These are phyloP conservation scores for Novymonas esmeraldas DNA, from an alignment of 208 protist genomes.

Conservation along the genomic window DNA sequence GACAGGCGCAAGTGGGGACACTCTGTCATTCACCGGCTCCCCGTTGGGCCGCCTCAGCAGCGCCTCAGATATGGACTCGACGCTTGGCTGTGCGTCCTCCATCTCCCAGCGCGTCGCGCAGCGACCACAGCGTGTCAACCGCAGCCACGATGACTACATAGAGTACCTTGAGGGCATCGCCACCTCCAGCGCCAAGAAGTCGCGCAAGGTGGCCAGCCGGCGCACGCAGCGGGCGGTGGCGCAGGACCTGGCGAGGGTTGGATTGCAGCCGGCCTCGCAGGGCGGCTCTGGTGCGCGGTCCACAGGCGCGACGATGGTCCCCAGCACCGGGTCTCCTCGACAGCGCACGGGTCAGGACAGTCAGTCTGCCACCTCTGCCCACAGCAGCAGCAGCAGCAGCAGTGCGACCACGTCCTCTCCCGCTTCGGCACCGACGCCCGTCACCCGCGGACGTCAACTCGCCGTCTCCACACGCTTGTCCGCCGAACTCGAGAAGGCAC, in stretches of 20 bases:
- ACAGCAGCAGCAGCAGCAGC: background rate
- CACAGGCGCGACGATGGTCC: background rate
- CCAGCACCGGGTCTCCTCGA: background rate
- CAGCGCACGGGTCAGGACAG: too few relatives aligned
- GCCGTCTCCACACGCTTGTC: constrained; percentile 33
- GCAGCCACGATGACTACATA: constrained; percentile 47
- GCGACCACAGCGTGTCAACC: constrained; percentile 32
- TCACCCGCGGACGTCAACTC: constrained; percentile 1
- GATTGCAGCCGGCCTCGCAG: background rate
- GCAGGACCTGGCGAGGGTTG: constrained; percentile 17
- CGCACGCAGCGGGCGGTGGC: constrained; percentile 22
- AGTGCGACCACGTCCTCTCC: constrained; percentile 1
- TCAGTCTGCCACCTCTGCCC: too few relatives aligned
- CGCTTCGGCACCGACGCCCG: background rate
- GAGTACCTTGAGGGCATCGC: constrained; percentile 42
- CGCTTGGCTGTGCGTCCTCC: constrained; percentile 25
- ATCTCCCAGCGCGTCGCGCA: constrained; percentile 49
- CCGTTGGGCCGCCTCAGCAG: constrained; percentile 15
- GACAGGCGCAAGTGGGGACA: too few relatives aligned
- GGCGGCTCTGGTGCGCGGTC: too few relatives aligned
- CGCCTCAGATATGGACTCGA: constrained; percentile 20
- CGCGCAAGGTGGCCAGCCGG: constrained; percentile 11
- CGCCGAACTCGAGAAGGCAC: constrained; percentile 26
- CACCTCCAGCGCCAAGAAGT: constrained; percentile 33
- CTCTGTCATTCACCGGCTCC: too few relatives aligned